These are phyloP conservation scores for Tilletia walkeri DNA, from an alignment of 1,284 basidiomycete genomes.

Conservation along the genomic window DNA sequence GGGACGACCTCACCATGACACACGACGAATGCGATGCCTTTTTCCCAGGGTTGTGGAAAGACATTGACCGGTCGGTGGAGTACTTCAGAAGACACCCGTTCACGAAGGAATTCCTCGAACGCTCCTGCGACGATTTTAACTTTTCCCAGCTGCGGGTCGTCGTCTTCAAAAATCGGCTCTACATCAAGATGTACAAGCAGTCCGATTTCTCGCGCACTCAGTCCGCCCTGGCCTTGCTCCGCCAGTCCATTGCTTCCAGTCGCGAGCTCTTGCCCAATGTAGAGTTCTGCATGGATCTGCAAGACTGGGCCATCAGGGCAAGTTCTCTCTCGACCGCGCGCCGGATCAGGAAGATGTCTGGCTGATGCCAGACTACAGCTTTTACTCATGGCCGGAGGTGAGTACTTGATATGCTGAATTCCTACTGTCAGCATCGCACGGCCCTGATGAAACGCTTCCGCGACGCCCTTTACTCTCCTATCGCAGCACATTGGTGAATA, in stretches of 20 bases:
- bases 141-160: conserved; percentile 47
- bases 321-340: conserved; percentile 43
- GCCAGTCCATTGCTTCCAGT: conserved; percentile 36
- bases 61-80: conserved; percentile 41
- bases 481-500: conserved; percentile 32
- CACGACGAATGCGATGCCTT: conserved; percentile 51
- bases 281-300: conserved; percentile 47
- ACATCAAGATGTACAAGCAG: conserved; percentile 44
- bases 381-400: conserved; percentile 46
- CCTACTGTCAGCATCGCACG: too few species aligned
- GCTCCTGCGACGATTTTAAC: conserved; percentile 43
- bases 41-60: conserved; percentile 48
- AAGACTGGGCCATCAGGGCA: conserved; percentile 49
- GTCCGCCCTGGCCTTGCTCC: conserved; percentile 38
- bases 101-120: conserved; percentile 42
- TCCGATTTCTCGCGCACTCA: conserved; percentile 39
- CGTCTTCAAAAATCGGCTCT: conserved; percentile 48
- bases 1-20: conserved; percentile 44
- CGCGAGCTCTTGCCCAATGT: conserved; percentile 48
- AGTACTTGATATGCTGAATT: too few species aligned
- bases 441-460: too few species aligned
- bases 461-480: too few species aligned
- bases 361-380: conserved; percentile 54
- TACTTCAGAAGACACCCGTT: conserved; percentile 32
- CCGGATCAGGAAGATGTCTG: conserved; percentile 45